Evolutionary conservation across 1,284 basidiomycete genomes (phyloP), one percentile per base, ranked within the genome.

Genomic region (Ceratobasidium sp.): DNA sequence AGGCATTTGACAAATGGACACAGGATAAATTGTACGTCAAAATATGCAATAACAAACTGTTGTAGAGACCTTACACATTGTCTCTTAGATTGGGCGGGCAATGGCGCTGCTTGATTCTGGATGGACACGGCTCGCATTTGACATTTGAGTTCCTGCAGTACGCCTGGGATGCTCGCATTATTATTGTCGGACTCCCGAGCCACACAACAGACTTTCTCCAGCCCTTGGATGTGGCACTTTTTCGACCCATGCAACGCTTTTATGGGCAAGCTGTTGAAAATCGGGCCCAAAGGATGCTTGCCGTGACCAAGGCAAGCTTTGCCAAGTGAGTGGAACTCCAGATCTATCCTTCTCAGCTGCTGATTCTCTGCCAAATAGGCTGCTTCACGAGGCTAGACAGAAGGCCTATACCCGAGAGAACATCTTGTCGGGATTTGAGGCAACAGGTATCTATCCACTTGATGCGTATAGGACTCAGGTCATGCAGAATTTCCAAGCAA

Each of bases 181-280:
- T 75, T 27, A 54, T 82, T n/a, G 72, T 78, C 45, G 77, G 76
- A 34, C 77, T 82, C n/a, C 79, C 79, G 3, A 74, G 79, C 0
- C 78, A 82, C 58, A 81, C 77, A 0, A 82, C 80, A 0, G 79
- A 82, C 62, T 71, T 73, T 6, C 75, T 81, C 0, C 80, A 82
- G 67, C 79, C 80, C 0, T 75, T 79, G 6, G 79, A 82, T 75
- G 79, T 82, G 43, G 78, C 78, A 0, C 73, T 78, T 5, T 82
- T 82, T 72, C 74, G 76, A 0, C 76, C 75, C 3, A 69, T 80
- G 13, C 57, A 60, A 47, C n/a, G 43, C 7, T 62, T 32, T 22
- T 62, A 62, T 49, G 17, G 57, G 7, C 57, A 62, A 45, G 57
- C 57, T 25, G 57, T 62, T 35, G 45, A 5, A 6, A 27, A 40